These are phyloP conservation scores for Paracamarosporium sp. DNA, from an alignment of 2,329 filamentous ascomycete species.

Conservation along the genomic window DNA sequence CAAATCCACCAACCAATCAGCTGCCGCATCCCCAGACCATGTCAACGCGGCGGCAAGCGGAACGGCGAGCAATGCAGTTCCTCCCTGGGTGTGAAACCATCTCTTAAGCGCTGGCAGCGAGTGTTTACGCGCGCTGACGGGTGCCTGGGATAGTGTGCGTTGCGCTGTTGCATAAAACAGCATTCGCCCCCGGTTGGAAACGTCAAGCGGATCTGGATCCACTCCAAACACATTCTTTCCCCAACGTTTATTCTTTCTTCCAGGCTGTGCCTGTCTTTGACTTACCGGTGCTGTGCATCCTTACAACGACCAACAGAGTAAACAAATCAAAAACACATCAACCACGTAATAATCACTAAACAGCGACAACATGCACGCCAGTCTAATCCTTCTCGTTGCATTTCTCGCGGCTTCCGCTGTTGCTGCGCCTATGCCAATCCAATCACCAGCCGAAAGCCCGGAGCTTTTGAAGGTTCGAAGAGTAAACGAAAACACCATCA, in stretches of 20 bases:
- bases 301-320: background rate
- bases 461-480: background rate
- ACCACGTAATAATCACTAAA: background rate
- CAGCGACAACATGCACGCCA: conserved; percentile 10
- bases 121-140: background rate
- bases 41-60: conserved; percentile 3
- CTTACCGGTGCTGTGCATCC: conserved; percentile 2
- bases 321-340: background rate
- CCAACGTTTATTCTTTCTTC: conserved; percentile 1
- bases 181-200: background rate
- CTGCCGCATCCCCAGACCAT: background rate
- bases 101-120: background rate
- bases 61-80: background rate
- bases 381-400: background rate
- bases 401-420: conserved; percentile 1
- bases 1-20: background rate
- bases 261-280: conserved; percentile 9
- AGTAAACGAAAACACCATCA: background rate
- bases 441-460: background rate
- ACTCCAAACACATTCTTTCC: conserved; percentile 8
- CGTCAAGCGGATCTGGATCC: conserved; percentile 12
- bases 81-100: background rate
- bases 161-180: conserved; percentile 1
- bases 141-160: background rate
- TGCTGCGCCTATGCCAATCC: background rate